Base-by-base conservation (phyloP, 257 asterid species). In the Petunia axillaris region DNA sequence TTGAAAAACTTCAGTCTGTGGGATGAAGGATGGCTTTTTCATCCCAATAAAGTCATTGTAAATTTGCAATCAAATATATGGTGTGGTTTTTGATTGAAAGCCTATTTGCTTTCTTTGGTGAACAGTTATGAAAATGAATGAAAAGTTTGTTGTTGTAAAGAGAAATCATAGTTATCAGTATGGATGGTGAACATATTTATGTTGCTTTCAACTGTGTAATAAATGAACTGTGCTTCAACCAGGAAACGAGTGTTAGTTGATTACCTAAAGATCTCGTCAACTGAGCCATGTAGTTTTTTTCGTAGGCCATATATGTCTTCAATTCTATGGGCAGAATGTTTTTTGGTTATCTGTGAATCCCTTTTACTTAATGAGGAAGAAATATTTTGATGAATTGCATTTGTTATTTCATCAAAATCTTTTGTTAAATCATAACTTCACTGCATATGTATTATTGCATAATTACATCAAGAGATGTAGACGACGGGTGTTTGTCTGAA, bases 81-180 rank as follows among this genome's bases (percentile, higher is more conserved):
- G 60, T 71, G 25, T 71, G 35, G 60, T 71, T 71, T 65, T 71
- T 71, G 77, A 35, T 71, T 71, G 77, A 71, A 54, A 71, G 35
- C 77, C 43, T 71, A 25, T 39, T 71, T 71, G 58, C 44, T 46
- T 71, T 48, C 16, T 70, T 70, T 35, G 48, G 41, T n/a, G 14
- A 35, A 6, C 60, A 2, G 41, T 50, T 11, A 8, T 71, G 77
- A 71, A 48, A 71, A 25, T 71, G 77, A 71, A 71, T 25, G 48
- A 16, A 48, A 71, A 71, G 60, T 46, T 71, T 60, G 60, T 48
- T 71, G 60, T 71, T 48, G 77, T 41, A 48, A 71, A 71, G 59
- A 59, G 25, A 3, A 10, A 25, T 71, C 44, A 10, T 11, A 5
- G 77, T 10, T 71, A 8, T 41, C 43, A 44, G 46, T 48, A 48